These are phyloP conservation scores for Ganoderma sp. DNA, from an alignment of 1,284 basidiomycete genomes.

Conservation along the genomic window DNA sequence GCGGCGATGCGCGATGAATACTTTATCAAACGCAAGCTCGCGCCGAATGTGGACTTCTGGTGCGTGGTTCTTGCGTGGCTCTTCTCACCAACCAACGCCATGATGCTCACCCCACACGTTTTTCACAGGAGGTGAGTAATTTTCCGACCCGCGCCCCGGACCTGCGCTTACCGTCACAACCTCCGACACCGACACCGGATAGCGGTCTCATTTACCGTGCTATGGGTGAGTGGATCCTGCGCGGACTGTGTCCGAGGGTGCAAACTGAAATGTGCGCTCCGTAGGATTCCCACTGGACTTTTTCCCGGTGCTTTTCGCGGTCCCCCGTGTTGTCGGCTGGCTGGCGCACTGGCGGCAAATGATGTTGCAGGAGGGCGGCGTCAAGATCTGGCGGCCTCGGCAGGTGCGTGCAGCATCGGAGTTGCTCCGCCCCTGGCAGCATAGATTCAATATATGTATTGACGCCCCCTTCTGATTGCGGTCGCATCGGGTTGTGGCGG, in stretches of 20 bases:
- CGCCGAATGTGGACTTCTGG: slow-evolving; percentile 88
- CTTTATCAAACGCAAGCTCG: slow-evolving; percentile 76
- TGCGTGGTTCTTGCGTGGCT: slow-evolving; percentile 52
- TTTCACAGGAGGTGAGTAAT: slow-evolving; percentile 52
- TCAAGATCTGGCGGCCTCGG: slow-evolving; percentile 90
- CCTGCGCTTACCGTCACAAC: slow-evolving; percentile 20
- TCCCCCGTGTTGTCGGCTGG: slow-evolving; percentile 90
- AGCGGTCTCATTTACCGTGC: slow-evolving; percentile 87
- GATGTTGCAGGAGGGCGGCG: slow-evolving; percentile 86
- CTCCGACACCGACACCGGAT: slow-evolving; percentile 50
- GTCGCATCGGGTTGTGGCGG: slow-evolving; percentile 14
- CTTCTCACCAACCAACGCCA: slow-evolving; percentile 16
- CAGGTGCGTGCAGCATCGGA: slow-evolving; percentile 56
- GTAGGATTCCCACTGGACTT: slow-evolving; percentile 87
- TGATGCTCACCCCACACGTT: slow-evolving; percentile 21
- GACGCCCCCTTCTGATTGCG: background rate
- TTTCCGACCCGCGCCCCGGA: background rate
- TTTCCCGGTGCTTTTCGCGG: slow-evolving; percentile 89
- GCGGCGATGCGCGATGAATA: slow-evolving; percentile 89
- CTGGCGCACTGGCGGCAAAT: slow-evolving; percentile 90
- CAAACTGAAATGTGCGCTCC: slow-evolving; percentile 7
- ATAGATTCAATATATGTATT: background rate
- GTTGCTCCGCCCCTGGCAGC: background rate
- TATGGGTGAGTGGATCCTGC: slow-evolving; percentile 64
- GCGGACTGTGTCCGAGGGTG: slow-evolving; percentile 22